Evolutionary conservation across 2,329 filamentous ascomycete genomes (phyloP), one percentile per base, ranked within the genome.

Genomic region (Capronia epimyces): DNA sequence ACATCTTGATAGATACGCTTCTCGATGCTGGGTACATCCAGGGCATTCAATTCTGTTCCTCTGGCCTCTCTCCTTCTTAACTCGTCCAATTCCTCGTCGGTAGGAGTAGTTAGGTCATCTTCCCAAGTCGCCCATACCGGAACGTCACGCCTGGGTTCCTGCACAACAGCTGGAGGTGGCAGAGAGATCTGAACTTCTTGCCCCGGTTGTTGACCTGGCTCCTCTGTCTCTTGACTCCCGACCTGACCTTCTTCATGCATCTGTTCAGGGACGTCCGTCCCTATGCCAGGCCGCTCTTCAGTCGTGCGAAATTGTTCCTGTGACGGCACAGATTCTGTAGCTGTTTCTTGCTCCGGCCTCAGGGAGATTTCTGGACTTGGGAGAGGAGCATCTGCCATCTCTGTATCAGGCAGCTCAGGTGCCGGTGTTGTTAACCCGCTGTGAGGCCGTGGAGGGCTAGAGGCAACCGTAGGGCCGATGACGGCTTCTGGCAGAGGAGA

Each of bases 41-140:
- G 61, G n/a, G 79, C 80, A 63, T 74, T 80, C 54, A 68, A 64
- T 46, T 77, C 70, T 48, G 77, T 73, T 43, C 68, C 69, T 3
- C 65, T 65, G 2, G 68, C 66, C 44, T 79, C 74, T 29, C 82
- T 80, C 57, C 77, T 75, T 58, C 75, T 77, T 25, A 83, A 80
- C 58, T 78, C 77, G 59, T 75, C 77, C 58, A 82, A 60, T 66
- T 84, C 81, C 8, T 73, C 73, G 58, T 79, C 77, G 49, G 77
- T 75, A 5, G 81, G 79, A 2, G 66, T 63, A 0, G 77, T 77
- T 5, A 65, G 71, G 59, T 83, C 81, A 63, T 83, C 79, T 43
- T 72, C 69, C 41, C 80, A 71, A 3, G 75, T 73, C 10, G 74
- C 74, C 77, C 78, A 81, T 46, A 71, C 71, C 22, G 71, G 55